phyloP scores from a whole-genome alignment of 2,329 filamentous ascomycete genomes.

The Chaetomium sp. region DNA sequence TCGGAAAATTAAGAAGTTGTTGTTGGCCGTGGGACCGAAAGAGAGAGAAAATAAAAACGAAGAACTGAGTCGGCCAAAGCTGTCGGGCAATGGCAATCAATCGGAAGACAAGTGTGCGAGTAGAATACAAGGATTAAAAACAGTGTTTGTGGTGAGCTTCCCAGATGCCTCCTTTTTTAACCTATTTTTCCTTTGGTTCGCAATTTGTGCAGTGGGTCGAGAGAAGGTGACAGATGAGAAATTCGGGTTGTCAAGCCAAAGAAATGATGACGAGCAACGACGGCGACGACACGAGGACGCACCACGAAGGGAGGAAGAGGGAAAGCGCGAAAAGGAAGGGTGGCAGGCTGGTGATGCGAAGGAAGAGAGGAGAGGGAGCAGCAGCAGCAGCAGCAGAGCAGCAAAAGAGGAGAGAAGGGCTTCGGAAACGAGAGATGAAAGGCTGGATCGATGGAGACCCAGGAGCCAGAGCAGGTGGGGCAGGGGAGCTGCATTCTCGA shows the following conservation, averaged over 20 bases:
- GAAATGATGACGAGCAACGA: constrained; percentile 21
- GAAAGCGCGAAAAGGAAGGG: constrained; percentile 31
- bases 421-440: constrained; percentile 27
- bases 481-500: constrained; percentile 15
- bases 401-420: constrained; percentile 1
- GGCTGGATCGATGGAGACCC: constrained; percentile 14
- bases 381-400: constrained; percentile 23
- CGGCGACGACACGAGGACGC: constrained; percentile 26
- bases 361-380: constrained; percentile 26
- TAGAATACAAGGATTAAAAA: constrained; percentile 33
- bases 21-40: constrained; percentile 1
- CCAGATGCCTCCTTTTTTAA: constrained; percentile 24
- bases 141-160: constrained; percentile 18
- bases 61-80: constrained; percentile 8
- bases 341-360: constrained; percentile 24
- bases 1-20: constrained; percentile 4
- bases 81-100: constrained; percentile 15
- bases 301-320: constrained; percentile 29
- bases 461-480: constrained; percentile 20
- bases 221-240: constrained; percentile 25
- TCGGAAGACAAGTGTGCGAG: constrained; percentile 19
- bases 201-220: constrained; percentile 20
- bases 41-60: not conserved
- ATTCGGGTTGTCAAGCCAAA: constrained; percentile 21
- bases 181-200: constrained; percentile 24